Percentiles rank a stretch among this genome's conserved stretches.
Evolutionary conservation across 2,329 filamentous ascomycete genomes (phyloP).

Genomic region (Metarhizium rileyi): DNA sequence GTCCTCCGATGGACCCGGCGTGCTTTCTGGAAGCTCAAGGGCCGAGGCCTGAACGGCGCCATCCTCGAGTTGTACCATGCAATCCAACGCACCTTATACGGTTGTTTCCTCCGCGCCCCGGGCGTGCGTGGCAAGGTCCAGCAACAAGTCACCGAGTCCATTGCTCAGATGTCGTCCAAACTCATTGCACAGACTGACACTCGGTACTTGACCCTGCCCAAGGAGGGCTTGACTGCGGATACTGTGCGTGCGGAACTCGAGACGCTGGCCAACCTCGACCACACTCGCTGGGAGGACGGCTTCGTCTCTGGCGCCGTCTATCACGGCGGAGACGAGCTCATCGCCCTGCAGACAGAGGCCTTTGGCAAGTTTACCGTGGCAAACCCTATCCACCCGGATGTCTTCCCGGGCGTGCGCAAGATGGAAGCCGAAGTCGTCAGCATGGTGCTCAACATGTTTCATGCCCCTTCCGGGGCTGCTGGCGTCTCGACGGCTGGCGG

Average conservation of each 20-base stretch:
- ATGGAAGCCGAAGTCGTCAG: conserved; percentile 98
- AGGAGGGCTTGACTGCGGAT: conserved; percentile 73
- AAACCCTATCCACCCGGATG: conserved; percentile 95
- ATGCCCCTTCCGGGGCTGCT: conserved; percentile 73
- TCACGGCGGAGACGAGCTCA: conserved; percentile 75
- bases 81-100: conserved; percentile 65
- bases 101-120: conserved; percentile 75
- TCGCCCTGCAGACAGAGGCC: conserved; percentile 81
- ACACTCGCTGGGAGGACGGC: conserved; percentile 95
- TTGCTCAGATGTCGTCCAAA: conserved; percentile 74
- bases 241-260: conserved; percentile 71
- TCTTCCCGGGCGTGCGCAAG: conserved; percentile 95
- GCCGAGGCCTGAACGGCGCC: conserved; percentile 77
- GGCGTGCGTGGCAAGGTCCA: conserved; percentile 81
- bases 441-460: conserved; percentile 87
- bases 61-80: conserved; percentile 63
- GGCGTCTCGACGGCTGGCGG: conserved; percentile 89
- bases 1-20: conserved; percentile 74
- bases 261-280: conserved; percentile 73
- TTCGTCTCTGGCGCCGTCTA: conserved; percentile 92
- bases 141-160: conserved; percentile 70
- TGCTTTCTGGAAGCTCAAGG: conserved; percentile 73
- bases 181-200: conserved; percentile 66
- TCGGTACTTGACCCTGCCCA: conserved; percentile 67
- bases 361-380: conserved; percentile 91